Evolutionary conservation across 176 grass and related monocot species (phyloP), one percentile per base, ranked within the genome.

Genomic region (Luzula sylvatica): DNA sequence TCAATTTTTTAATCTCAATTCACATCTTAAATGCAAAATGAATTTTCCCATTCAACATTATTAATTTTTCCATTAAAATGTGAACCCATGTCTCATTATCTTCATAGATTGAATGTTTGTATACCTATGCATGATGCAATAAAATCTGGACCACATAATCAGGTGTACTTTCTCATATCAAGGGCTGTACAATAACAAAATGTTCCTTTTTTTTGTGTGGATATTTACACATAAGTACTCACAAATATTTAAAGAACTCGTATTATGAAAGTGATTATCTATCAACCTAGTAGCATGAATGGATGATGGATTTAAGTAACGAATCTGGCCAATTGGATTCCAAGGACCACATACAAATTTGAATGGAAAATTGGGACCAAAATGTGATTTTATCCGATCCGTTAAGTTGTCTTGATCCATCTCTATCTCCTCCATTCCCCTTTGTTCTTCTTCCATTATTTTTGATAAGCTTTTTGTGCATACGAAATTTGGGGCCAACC

Each of bases 321-420:
- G 30, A 35, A 35, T 9, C 9, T 32, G 25, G 16, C 20, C 32
- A 46, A 73, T 65, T 53, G 23, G 70, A 73, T 65, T 55, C 58
- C 13, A 23, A 26, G 68, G 68, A 61, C 68, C 68, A 59, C 68
- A 50, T 40, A 22, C 38, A 22, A 43, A 24, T 44, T 35, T 22
- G 60, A 45, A 64, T 63, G 42, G 23, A 29, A 32, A 41, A n/a
- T 8, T 26, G 60, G 58, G 42, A 64, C 42, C 43, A 64, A 64
- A 64, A 27, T 50, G 57, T 46, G 54, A 71, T 71, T 26, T 30
- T 51, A 58, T 64, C 43, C n/a, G 16, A 50, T 71, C 30, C n/a
- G 55, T 59, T 61, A 61, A 40, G 24, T 61, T 71, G 55, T 71
- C 67, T 50, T 53, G 28, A 71, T 70, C 53, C 13, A 48, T 55